Percentiles rank a stretch among this genome's conserved stretches.
Conservation (phyloP, 345 rosid genomes). For the Capsella bursapastoris region DNA sequence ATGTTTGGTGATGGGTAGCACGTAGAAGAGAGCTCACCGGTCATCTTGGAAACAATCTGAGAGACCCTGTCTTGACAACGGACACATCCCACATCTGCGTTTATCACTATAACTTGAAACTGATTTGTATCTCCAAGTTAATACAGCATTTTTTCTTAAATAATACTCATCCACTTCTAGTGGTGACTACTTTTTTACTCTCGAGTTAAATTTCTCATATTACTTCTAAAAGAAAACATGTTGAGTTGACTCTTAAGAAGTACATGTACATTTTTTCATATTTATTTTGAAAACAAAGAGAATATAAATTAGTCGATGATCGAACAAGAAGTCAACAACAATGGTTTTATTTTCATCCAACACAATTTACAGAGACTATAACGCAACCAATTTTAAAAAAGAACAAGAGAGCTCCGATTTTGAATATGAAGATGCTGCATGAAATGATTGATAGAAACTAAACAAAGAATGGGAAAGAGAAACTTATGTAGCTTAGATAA, state of each 20-base stretch:
- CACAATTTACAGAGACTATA: not conserved
- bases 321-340: not conserved
- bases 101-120: conserved; percentile 43
- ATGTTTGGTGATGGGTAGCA: not conserved
- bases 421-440: conserved; percentile 14
- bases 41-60: conserved; percentile 42
- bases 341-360: not conserved
- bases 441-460: not conserved
- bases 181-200: too few relatives aligned
- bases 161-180: too few relatives aligned
- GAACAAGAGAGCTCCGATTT: not conserved
- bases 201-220: too few relatives aligned
- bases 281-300: too few relatives aligned
- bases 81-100: conserved; percentile 44
- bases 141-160: not conserved
- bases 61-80: conserved; percentile 45
- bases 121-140: conserved; percentile 30
- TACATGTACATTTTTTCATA: too few relatives aligned
- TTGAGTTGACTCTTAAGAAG: too few relatives aligned
- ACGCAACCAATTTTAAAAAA: not conserved
- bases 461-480: not conserved
- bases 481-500: too few relatives aligned
- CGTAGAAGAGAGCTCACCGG: conserved; percentile 40
- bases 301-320: not conserved
- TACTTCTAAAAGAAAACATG: too few relatives aligned